Evolutionary conservation across 305 asterid genomes (phyloP), one percentile per base, ranked within the genome.

Genomic region (Petunia hybrid): DNA sequence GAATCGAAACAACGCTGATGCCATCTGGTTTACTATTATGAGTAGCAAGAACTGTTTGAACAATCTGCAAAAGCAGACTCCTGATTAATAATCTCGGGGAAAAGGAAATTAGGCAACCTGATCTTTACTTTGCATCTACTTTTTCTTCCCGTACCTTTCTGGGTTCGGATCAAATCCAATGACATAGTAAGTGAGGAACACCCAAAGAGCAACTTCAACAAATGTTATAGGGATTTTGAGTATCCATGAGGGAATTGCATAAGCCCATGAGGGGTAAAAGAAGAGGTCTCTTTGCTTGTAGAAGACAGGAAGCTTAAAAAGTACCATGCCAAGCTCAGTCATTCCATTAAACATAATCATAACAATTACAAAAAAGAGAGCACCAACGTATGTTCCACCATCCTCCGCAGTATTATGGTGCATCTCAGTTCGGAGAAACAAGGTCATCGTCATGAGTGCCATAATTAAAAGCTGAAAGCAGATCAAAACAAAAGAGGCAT

Each of bases 1-100:
- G 62, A 88, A 85, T 35, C 92, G 85, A 81, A 90, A 93, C 77
- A 93, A 79, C 4, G 85, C 91, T 9, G 83, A 80, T 5, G 94
- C 92, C 71, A 85, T 71, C 74, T 89, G 96, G 81, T 86, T 83
- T 38, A 89, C 79, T 16, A 81, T 1, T 63, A 93, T 9, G 69
- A 91, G 81, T 79, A 91, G 4, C 48, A 93, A 42, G 74, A 87
- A 88, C 60, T 91, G 97, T 86, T 86, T 90, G 64, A 88, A n/a
- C 22, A 89, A 85, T 78, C 95, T 91, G 91, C 61, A 61, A 1
- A 71, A 14, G 1, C 2, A 3, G 8, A 65, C 14, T 78, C 78
- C 1, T 7, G 22, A 31, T 65, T 43, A 51, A 51, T 51, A 79
- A 65, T 8, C 53, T 46, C 48, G 62, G 13, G 1, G 35, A 16